phyloP scores from a whole-genome alignment of 768 basidiomycete genomes.

The Dentipellis sp. region DNA sequence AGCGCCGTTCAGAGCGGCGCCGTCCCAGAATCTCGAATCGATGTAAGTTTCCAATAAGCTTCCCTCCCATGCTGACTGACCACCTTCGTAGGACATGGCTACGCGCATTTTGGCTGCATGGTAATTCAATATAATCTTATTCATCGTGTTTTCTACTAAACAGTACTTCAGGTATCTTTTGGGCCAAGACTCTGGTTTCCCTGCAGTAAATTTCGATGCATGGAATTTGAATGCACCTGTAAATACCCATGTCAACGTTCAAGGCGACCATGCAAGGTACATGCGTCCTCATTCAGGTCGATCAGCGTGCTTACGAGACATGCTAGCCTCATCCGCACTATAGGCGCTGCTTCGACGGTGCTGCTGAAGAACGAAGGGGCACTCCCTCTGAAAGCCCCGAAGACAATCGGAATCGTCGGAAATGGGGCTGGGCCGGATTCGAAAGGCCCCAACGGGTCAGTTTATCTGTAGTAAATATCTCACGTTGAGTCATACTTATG shows the following conservation, averaged over 20 bases:
- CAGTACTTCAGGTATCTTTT: conserved; percentile 30
- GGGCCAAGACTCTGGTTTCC: conserved; percentile 45
- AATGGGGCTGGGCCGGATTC: conserved; percentile 44
- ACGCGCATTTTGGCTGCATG: conserved; percentile 58
- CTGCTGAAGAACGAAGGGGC: conserved; percentile 50
- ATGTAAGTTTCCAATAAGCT: conserved; percentile 3
- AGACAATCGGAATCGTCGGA: conserved; percentile 48
- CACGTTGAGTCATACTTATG: neutral
- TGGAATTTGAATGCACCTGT: conserved; percentile 14
- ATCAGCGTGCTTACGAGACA: neutral
- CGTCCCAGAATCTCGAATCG: conserved; percentile 10
- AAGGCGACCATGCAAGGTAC: conserved; percentile 22
- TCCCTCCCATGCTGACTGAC: neutral
- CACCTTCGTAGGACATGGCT: conserved; percentile 44
- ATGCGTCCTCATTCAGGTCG: neutral
- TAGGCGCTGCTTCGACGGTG: conserved; percentile 54
- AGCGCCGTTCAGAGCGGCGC: conserved; percentile 6
- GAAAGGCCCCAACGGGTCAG: conserved; percentile 43
- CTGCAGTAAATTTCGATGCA: conserved; percentile 47
- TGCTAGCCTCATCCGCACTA: conserved; percentile 35
- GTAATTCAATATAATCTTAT: conserved; percentile 21
- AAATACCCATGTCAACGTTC: conserved; percentile 29
- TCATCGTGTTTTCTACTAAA: conserved; percentile 16
- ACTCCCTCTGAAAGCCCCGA: conserved; percentile 37
- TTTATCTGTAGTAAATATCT: neutral